Percentiles rank a stretch among this genome's conserved stretches.
Evolutionary conservation across 2,329 filamentous ascomycete species (phyloP).

Genomic region (Nothophaeocryptopus gaeumannii): DNA sequence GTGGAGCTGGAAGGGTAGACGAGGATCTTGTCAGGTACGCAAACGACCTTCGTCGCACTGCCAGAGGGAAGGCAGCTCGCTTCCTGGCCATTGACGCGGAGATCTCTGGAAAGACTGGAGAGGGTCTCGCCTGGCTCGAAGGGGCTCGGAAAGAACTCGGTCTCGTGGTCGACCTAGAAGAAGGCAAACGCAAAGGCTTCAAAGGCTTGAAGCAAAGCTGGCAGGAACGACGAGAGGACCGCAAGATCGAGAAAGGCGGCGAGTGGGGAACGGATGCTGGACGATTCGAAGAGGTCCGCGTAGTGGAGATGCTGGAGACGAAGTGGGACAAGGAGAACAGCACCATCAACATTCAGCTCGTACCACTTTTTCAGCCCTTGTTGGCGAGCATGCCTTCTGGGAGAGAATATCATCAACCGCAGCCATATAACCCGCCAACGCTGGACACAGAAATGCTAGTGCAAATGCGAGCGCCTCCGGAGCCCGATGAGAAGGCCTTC

Average conservation of each 20-base stretch:
- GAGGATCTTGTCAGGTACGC: constrained; percentile 69
- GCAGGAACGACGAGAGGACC: constrained; percentile 75
- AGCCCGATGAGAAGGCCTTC: constrained; percentile 45
- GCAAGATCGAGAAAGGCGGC: constrained; percentile 68
- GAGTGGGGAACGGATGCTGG: constrained; percentile 82
- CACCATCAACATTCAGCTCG: constrained; percentile 77
- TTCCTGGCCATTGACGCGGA: constrained; percentile 92
- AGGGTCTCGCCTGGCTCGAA: constrained; percentile 80
- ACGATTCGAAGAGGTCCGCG: constrained; percentile 75
- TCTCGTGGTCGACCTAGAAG: constrained; percentile 46
- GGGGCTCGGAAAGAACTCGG: constrained; percentile 75
- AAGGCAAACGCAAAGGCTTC: constrained; percentile 55
- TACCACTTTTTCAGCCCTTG: constrained; percentile 70
- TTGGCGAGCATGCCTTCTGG: constrained; percentile 81
- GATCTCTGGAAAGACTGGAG: constrained; percentile 73
- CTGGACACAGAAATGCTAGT: constrained; percentile 64
- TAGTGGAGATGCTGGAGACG: constrained; percentile 79
- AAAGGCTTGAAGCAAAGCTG: constrained; percentile 69
- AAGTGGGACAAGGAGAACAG: constrained; percentile 96
- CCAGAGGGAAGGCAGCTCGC: constrained; percentile 79
- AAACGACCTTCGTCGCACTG: constrained; percentile 69
- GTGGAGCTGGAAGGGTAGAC: constrained; percentile 54
- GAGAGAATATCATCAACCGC: constrained; percentile 75
- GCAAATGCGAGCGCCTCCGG: constrained; percentile 57
- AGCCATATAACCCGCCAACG: constrained; percentile 62